Evolutionary conservation across 2,329 filamentous ascomycete species (phyloP).

Genomic region (Penicillium sp.): DNA sequence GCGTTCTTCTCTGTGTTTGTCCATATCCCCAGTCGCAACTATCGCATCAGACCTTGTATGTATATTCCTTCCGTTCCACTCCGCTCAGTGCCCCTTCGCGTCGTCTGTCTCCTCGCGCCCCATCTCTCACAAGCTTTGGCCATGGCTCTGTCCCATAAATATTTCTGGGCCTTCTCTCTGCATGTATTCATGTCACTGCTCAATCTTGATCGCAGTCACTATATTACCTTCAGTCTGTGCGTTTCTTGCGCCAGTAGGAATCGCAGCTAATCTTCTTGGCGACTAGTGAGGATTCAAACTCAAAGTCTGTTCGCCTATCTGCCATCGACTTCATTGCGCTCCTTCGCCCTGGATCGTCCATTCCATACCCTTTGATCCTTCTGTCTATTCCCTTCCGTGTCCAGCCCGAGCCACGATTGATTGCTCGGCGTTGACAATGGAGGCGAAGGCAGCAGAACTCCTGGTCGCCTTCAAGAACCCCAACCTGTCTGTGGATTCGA

Average conservation of each 20-base stretch:
- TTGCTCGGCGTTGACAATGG: constrained; percentile 46
- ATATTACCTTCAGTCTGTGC: background rate
- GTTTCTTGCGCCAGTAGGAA: background rate
- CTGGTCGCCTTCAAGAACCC: constrained; percentile 58
- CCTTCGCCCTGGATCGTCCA: background rate
- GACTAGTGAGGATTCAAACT: background rate
- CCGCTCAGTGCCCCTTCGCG: background rate
- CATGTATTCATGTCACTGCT: background rate
- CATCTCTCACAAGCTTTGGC: too few relatives aligned
- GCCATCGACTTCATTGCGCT: background rate
- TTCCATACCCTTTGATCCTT: constrained; percentile 9
- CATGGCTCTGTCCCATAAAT: background rate
- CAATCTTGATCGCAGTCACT: background rate
- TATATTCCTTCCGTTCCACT: background rate
- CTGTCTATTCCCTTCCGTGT: constrained; percentile 19
- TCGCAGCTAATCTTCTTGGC: background rate
- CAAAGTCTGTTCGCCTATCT: background rate
- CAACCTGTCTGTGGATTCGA: constrained; percentile 67
- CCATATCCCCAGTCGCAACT: background rate
- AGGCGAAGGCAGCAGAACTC: constrained; percentile 56
- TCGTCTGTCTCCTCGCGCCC: background rate
- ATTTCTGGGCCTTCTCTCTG: background rate
- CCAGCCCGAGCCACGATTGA: constrained; percentile 10
- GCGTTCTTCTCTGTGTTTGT: background rate
- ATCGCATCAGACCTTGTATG: background rate